phyloP scores from a whole-genome alignment of 495 filamentous ascomycete genomes.

The Podospora appendiculata region DNA sequence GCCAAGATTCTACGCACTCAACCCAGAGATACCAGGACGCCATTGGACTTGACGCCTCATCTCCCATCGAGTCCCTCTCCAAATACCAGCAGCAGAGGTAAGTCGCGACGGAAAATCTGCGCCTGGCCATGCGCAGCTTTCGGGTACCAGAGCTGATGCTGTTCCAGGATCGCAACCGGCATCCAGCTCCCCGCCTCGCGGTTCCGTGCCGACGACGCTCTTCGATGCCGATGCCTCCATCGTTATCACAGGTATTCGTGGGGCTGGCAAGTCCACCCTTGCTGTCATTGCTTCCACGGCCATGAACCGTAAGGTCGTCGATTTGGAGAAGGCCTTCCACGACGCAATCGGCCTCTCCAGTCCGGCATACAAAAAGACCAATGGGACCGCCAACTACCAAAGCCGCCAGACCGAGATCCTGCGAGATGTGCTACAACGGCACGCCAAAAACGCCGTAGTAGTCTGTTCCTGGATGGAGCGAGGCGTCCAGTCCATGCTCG shows the following conservation, averaged over 20 bases:
- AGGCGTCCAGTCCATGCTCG: slow-evolving; percentile 47
- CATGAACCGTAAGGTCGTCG: slow-evolving; percentile 54
- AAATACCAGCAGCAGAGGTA: background rate
- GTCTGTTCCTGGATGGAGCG: slow-evolving; percentile 53
- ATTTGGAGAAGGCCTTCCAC: slow-evolving; percentile 55
- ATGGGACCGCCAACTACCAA: slow-evolving; percentile 49
- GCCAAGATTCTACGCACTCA: background rate
- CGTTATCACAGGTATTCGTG: slow-evolving; percentile 60
- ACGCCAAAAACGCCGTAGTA: slow-evolving; percentile 54
- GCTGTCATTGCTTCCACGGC: slow-evolving; percentile 60
- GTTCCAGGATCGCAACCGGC: slow-evolving; percentile 4
- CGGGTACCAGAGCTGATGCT: background rate
- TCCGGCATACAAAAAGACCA: slow-evolving; percentile 48
- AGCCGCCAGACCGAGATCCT: slow-evolving; percentile 49
- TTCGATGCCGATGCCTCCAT: slow-evolving; percentile 56
- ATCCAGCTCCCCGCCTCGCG: slow-evolving; percentile 4
- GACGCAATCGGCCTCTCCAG: slow-evolving; percentile 50
- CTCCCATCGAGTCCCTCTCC: background rate
- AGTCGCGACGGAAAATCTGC: background rate
- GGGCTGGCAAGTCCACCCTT: slow-evolving; percentile 63
- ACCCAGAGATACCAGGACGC: background rate
- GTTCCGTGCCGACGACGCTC: background rate
- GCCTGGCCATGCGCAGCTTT: background rate
- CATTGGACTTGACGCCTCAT: background rate
- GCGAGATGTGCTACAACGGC: slow-evolving; percentile 51